Evolutionary conservation across 1,139 yeast species (phyloP), one percentile per base, ranked within the genome.

Genomic region (Casaregolazyma lundiana): DNA sequence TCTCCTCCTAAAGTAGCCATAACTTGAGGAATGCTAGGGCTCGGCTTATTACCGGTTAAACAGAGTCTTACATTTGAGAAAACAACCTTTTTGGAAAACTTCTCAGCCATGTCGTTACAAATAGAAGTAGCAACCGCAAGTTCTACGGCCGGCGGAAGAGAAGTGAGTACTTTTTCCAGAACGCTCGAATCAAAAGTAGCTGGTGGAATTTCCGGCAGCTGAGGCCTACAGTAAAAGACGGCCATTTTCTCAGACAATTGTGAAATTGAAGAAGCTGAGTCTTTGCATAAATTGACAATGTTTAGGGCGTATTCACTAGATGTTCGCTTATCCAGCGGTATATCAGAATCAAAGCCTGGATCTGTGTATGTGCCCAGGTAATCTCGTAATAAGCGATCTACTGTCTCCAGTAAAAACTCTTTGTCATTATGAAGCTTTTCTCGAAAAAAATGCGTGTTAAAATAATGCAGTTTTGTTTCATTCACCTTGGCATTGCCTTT

Each of bases 401-500:
- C 21, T 35, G 19, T 35, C 41, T 30, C 18, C 13, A 20, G 16
- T 20, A 30, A 21, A 32, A 41, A 41, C 6, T 4, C 19, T 3
- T 32, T n/a, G 11, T 35, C 40, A 11, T 13, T 17, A n/a, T 19
- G 18, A 11, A 69, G 53, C 26, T 65, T 51, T n/a, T 61, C 54
- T 20, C 63, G 46, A 49, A 64, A 57, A 60, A 84, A 87, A 51
- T 72, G 75, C 59, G 84, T 85, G 65, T 92, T 90, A 67, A 92
- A 85, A 63, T 69, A 85, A 55, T 72, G 69, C 43, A 92, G 72
- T 63, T 92, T 90, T 47, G 77, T 75, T 48, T 80, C 82, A 54
- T 84, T 89, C 6, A 92, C 97, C 62, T 89, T 90, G 15, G 96
- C 95, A 66, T 89, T 90, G 1, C 98, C 97, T 58, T 81, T 87